phyloP scores from a whole-genome alignment of 257 asterid species.

The Fraxinus americana region DNA sequence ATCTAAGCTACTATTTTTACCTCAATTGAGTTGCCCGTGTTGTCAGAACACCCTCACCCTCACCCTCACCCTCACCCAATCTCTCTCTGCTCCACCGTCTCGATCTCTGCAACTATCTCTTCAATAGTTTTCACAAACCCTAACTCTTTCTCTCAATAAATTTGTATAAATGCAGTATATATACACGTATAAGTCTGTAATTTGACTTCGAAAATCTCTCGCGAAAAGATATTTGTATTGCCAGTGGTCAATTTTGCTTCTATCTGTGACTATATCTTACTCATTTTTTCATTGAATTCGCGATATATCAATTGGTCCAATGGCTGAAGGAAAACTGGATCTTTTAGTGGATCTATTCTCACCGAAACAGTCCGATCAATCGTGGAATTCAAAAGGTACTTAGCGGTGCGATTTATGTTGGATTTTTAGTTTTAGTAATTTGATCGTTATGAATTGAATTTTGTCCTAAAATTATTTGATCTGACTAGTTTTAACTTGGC shows the following conservation, averaged over 20 bases:
- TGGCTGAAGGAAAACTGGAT: conserved; percentile 79
- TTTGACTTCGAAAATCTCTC: neutral
- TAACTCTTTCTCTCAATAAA: conserved; percentile 22
- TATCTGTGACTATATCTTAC: conserved; percentile 18
- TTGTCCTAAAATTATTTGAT: conserved; percentile 39
- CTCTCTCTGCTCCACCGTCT: conserved; percentile 31
- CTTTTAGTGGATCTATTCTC: conserved; percentile 74
- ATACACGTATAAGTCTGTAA: conserved; percentile 13
- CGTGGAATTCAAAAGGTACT: conserved; percentile 76
- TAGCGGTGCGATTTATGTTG: neutral
- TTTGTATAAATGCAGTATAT: too few species aligned
- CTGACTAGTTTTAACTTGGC: conserved; percentile 29
- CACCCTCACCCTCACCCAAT: conserved; percentile 68
- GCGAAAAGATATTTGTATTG: conserved; percentile 15
- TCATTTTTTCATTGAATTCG: conserved; percentile 15
- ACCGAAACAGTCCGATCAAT: conserved; percentile 68
- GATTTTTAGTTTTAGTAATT: conserved; percentile 12
- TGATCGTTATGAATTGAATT: conserved; percentile 22
- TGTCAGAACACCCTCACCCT: conserved; percentile 71
- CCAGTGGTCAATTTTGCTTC: conserved; percentile 26
- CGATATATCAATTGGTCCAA: conserved; percentile 35
- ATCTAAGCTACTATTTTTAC: neutral
- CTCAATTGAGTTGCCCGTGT: neutral
- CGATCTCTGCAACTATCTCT: conserved; percentile 23
- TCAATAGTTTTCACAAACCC: conserved; percentile 50